Conservation (phyloP, 345 rosid genomes). For the Murraya paniculata region DNA sequence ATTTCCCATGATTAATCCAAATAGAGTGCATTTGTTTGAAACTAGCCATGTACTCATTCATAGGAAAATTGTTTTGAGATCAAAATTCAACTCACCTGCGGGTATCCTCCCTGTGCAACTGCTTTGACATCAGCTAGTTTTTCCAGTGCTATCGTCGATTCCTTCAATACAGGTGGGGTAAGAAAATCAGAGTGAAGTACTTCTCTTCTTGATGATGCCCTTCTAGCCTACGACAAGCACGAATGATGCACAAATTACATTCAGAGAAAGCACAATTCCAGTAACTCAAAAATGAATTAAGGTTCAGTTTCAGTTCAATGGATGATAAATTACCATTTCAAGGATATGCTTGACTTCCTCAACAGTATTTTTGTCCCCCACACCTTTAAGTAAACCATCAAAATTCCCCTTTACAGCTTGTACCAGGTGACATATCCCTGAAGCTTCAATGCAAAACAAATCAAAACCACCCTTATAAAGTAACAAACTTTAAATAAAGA, state of each 20-base stretch:
- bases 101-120: constrained; percentile 85
- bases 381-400: constrained; percentile 55
- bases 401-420: constrained; percentile 66
- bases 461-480: not conserved
- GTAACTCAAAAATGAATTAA: not conserved
- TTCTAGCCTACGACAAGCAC: constrained; percentile 49
- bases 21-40: not conserved
- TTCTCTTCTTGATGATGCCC: constrained; percentile 65
- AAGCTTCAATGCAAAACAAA: constrained; percentile 27
- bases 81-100: constrained; percentile 50
- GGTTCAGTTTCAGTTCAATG: not conserved
- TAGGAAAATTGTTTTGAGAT: not conserved
- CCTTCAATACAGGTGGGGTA: constrained; percentile 76
- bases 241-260: not conserved
- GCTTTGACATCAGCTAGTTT: constrained; percentile 68
- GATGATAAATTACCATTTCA: constrained; percentile 52
- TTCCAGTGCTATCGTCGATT: constrained; percentile 52
- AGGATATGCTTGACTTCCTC: constrained; percentile 77
- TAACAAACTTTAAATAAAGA: not conserved
- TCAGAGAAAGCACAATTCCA: not conserved
- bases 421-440: constrained; percentile 50
- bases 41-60: not conserved
- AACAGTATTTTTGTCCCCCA: constrained; percentile 47
- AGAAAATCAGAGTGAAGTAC: constrained; percentile 76
- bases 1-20: not conserved